phyloP scores from a whole-genome alignment of 352 stramenopile genomes.

The Pythium scleroteichum region DNA sequence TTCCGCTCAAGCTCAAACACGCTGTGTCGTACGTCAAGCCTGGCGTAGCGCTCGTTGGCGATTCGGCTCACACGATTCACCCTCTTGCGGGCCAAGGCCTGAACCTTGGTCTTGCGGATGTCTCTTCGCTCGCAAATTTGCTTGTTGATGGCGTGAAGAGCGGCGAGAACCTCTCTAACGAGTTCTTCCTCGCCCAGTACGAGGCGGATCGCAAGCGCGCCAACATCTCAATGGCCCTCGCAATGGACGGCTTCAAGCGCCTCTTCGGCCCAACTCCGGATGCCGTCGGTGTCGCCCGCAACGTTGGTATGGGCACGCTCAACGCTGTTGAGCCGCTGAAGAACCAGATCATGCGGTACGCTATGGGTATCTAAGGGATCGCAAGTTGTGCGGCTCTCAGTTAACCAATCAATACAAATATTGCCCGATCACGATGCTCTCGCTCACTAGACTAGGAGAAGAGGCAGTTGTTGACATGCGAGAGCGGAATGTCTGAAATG shows the following conservation, averaged over 20 bases:
- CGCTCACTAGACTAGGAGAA: slow-evolving; percentile 26
- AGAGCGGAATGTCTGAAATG: slow-evolving; percentile 79
- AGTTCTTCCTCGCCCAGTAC: slow-evolving; percentile 84
- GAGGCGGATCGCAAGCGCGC: slow-evolving; percentile 85
- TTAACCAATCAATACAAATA: slow-evolving; percentile 6
- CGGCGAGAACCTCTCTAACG: slow-evolving; percentile 76
- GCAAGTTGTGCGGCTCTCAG: not conserved
- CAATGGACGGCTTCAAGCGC: slow-evolving; percentile 90
- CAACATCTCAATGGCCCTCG: slow-evolving; percentile 81
- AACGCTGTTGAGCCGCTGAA: slow-evolving; percentile 88
- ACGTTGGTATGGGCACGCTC: slow-evolving; percentile 85
- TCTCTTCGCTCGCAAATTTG: slow-evolving; percentile 71
- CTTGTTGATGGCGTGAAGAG: slow-evolving; percentile 77
- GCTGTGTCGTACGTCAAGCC: slow-evolving; percentile 85
- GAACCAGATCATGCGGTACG: slow-evolving; percentile 90
- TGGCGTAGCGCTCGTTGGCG: slow-evolving; percentile 90
- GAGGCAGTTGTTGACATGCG: slow-evolving; percentile 65
- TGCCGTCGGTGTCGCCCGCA: slow-evolving; percentile 69
- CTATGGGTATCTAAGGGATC: slow-evolving; percentile 74
- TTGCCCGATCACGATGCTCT: not conserved
- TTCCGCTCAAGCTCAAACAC: slow-evolving; percentile 90
- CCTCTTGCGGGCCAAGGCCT: slow-evolving; percentile 95
- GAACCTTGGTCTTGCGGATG: slow-evolving; percentile 94
- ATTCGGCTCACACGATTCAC: slow-evolving; percentile 96
- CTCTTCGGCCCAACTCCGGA: slow-evolving; percentile 79